Conservation (phyloP, 2,329 filamentous ascomycete species). For the Penicillium janthinellum region DNA sequence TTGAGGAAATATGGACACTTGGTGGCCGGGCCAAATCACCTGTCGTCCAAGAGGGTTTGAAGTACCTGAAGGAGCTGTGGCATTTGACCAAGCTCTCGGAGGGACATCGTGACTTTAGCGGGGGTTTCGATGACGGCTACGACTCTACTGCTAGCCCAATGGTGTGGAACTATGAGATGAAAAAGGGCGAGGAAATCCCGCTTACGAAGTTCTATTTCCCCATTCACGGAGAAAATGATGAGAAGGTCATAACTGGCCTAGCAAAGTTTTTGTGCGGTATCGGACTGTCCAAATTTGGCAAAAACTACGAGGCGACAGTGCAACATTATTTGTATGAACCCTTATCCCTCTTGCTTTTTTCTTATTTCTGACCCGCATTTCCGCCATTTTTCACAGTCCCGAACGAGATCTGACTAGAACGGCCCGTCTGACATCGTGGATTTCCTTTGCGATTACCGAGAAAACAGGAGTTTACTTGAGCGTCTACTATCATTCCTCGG, state of each 20-base stretch:
- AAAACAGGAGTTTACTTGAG: too few species aligned
- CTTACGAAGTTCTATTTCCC: conserved; percentile 22
- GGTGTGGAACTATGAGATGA: conserved; percentile 22
- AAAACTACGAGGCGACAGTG: background rate
- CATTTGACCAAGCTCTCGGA: conserved; percentile 1
- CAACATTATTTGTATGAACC: background rate
- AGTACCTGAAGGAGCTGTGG: conserved; percentile 2
- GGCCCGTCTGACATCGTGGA: background rate
- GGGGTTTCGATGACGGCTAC: background rate
- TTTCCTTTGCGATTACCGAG: too few species aligned
- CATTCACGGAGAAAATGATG: conserved; percentile 18
- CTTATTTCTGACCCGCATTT: background rate
- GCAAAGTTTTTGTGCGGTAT: background rate
- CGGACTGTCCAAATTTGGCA: background rate
- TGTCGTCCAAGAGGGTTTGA: background rate
- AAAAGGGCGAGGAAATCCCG: conserved; percentile 3
- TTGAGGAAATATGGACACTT: background rate
- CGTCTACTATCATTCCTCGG: too few species aligned
- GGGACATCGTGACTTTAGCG: conserved; percentile 2
- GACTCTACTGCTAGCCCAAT: conserved; percentile 5
- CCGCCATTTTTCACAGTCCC: background rate
- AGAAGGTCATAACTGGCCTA: background rate
- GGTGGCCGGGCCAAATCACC: background rate
- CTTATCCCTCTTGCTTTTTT: background rate
- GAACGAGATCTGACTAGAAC: conserved; percentile 5